These are phyloP conservation scores for Talaromyces trachyspermus DNA, from an alignment of 495 filamentous ascomycete genomes.

Conservation along the genomic window DNA sequence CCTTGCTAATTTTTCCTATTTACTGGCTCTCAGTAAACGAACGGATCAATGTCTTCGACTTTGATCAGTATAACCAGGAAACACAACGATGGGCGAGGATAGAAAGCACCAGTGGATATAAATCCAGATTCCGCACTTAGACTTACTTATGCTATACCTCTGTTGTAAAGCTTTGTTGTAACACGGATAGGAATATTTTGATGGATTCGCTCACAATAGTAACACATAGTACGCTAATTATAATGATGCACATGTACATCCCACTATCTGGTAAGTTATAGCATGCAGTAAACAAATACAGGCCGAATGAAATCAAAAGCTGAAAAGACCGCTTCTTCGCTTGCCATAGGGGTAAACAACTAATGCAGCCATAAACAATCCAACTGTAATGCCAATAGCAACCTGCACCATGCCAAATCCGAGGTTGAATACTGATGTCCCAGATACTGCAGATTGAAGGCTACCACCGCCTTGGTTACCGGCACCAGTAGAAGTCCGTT, in stretches of 20 bases:
- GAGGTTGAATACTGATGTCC: conserved; percentile 23
- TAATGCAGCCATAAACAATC: conserved; percentile 65
- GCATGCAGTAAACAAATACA: not conserved
- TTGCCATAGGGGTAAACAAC: conserved; percentile 77
- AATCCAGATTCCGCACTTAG: too few species aligned
- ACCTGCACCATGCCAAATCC: conserved; percentile 70
- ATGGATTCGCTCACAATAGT: too few species aligned
- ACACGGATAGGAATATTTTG: too few species aligned
- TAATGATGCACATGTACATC: too few species aligned
- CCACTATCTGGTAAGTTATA: too few species aligned
- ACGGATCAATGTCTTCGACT: too few species aligned
- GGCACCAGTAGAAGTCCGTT: conserved; percentile 1
- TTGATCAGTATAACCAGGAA: not conserved
- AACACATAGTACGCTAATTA: not conserved
- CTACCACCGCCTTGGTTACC: not conserved
- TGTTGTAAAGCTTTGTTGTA: too few species aligned
- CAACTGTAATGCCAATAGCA: conserved; percentile 75
- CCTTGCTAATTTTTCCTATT: too few species aligned
- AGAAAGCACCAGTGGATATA: too few species aligned
- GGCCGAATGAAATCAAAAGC: conserved; percentile 33
- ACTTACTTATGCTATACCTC: too few species aligned
- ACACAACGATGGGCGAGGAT: not conserved
- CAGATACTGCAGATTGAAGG: not conserved
- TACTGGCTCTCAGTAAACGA: too few species aligned
- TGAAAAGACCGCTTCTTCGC: conserved; percentile 67